Base-by-base conservation (phyloP, 306 rosid genomes). In the Dryas drummondii region DNA sequence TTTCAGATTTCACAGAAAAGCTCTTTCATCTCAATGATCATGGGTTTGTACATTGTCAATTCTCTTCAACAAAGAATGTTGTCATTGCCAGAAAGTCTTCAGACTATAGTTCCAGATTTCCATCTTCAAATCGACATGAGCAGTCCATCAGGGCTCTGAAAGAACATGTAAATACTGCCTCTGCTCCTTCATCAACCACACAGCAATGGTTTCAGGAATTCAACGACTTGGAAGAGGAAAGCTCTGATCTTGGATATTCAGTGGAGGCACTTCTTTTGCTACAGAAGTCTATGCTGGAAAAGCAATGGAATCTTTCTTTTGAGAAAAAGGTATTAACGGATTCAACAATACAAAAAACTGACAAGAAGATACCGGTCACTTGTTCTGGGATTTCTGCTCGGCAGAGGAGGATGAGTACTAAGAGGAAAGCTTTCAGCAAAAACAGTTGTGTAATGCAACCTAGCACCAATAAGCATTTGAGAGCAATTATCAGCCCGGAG, bases 381-480 rank as follows among this genome's bases (percentile, higher is more conserved):
- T 90, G 87, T 85, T 94, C 99, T n/a, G 99, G 99, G 56, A 83
- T 94, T 57, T 94, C 99, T 74, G 99, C 99, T 13, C 87, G 99
- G 74, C 97, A 90, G 74, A 87, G 99, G 81, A 94, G 99, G 86
- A 74, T 90, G 56, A 81, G 32, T 68, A 66, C 72, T 16, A 88
- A 82, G 85, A 87, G 85, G 86, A 92, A 80, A 77, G 41, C 54
- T 42, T 60, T 69, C 16, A 11, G 83, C 71, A 84, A 76, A 76
- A 68, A 62, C 48, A 77, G 76, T 66, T 49, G 63, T 14, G 48
- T 76, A 79, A 70, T 79, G 61, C 84, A 80, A 64, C 77, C 89
- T 49, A 78, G 79, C 77, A 76, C 79, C 83, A 66, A 75, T 65
- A 71, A 76, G 78, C 89, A 82, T 56, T 48, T 79, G 63, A 80